These are phyloP conservation scores for Scleromitrula shiraiana DNA, from an alignment of 2,329 filamentous ascomycete species.

Conservation along the genomic window DNA sequence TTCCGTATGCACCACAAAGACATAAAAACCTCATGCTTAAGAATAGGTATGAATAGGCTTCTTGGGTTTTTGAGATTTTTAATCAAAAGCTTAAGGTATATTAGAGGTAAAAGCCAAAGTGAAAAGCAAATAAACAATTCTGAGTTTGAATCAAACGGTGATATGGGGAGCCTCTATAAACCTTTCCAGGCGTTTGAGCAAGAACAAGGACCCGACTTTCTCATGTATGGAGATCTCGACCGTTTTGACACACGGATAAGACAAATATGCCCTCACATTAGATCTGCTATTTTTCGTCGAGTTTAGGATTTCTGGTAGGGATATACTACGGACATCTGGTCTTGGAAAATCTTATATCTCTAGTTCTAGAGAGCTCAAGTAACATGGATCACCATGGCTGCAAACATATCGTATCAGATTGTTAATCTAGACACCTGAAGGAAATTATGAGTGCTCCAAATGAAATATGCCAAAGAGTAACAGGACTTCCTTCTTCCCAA, in stretches of 20 bases:
- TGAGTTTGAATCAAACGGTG: not conserved
- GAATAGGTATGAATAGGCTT: not conserved
- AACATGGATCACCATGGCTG: no score
- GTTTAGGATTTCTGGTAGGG: no score
- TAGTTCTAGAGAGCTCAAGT: no score
- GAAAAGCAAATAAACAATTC: no score
- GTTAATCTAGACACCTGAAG: no score
- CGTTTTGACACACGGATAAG: conserved; percentile 2
- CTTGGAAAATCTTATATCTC: no score
- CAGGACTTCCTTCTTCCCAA: no score
- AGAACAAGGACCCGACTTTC: not conserved
- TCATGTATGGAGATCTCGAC: not conserved
- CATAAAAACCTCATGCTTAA: conserved; percentile 46
- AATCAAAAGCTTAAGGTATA: not conserved
- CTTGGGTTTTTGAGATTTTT: not conserved
- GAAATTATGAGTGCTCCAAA: no score
- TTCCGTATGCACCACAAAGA: conserved; percentile 50
- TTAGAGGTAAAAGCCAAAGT: not conserved
- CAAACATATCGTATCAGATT: no score
- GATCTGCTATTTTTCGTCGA: not conserved
- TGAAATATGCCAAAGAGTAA: no score
- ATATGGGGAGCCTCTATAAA: not conserved
- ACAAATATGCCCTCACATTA: conserved; percentile 5
- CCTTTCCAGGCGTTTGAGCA: not conserved
- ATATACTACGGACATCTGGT: no score